Percentiles rank a stretch among this genome's conserved stretches.
phyloP scores from a whole-genome alignment of 495 filamentous ascomycete species.

The Hypoxylon crocopeplum region DNA sequence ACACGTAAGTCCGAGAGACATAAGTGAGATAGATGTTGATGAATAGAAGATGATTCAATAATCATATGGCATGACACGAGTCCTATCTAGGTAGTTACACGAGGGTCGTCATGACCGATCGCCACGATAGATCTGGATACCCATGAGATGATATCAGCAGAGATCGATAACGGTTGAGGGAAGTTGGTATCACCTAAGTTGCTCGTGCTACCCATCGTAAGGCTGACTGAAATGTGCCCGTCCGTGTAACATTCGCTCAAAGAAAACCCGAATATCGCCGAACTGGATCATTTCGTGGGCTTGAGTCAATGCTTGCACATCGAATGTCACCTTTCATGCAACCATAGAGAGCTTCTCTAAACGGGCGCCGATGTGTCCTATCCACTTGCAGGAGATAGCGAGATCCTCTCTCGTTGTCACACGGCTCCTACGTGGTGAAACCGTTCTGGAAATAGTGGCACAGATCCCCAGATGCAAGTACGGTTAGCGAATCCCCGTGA shows the following conservation, averaged over 20 bases:
- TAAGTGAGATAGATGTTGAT: neutral
- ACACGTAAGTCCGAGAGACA: constrained; percentile 2
- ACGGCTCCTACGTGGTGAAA: constrained; percentile 6
- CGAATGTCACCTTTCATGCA: constrained; percentile 19
- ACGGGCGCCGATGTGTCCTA: neutral
- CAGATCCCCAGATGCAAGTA: constrained; percentile 9
- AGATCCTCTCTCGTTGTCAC: constrained; percentile 9
- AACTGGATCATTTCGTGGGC: constrained; percentile 15
- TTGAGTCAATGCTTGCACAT: constrained; percentile 7
- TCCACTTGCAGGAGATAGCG: constrained; percentile 7
- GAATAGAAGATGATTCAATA: too few relatives aligned
- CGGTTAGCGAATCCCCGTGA: constrained; percentile 25
- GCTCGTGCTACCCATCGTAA: constrained; percentile 29
- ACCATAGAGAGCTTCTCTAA: constrained; percentile 3
- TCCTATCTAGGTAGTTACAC: constrained; percentile 23
- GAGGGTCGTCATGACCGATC: constrained; percentile 6
- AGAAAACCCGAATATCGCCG: constrained; percentile 30
- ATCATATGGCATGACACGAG: constrained; percentile 7
- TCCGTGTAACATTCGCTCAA: neutral
- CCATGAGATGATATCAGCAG: constrained; percentile 4
- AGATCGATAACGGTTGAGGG: constrained; percentile 14
- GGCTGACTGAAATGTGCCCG: constrained; percentile 20
- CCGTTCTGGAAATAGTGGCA: constrained; percentile 12
- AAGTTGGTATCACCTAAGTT: constrained; percentile 3
- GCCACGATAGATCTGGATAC: constrained; percentile 15